Conservation (phyloP, 1,139 yeast species). For the Yamadazyma siamensis region DNA sequence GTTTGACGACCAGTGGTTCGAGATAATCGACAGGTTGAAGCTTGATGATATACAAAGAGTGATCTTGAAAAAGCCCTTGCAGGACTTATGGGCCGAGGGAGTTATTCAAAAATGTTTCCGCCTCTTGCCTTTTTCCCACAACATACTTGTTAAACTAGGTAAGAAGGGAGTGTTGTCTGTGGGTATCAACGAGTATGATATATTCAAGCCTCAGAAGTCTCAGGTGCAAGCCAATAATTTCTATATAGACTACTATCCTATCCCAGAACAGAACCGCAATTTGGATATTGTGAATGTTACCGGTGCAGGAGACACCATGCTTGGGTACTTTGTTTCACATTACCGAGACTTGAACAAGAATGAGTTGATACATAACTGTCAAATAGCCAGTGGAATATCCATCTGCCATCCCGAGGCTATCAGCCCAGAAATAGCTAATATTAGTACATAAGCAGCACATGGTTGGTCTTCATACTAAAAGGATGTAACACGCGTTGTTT, state of each 20-base stretch:
- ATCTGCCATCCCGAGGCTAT: conserved; percentile 31
- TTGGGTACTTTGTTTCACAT: conserved; percentile 44
- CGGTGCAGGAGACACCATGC: conserved; percentile 74
- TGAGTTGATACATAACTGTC: conserved; percentile 44
- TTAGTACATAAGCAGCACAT: not conserved
- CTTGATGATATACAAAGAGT: conserved; percentile 42
- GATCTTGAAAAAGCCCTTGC: conserved; percentile 20
- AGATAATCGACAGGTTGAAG: conserved; percentile 60
- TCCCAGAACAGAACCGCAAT: conserved; percentile 35
- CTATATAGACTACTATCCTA: conserved; percentile 57
- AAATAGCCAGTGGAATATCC: conserved; percentile 52
- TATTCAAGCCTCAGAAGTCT: conserved; percentile 3
- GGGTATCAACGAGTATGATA: conserved; percentile 11
- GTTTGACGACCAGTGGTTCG: conserved; percentile 73
- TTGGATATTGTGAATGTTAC: conserved; percentile 50
- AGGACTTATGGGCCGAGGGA: conserved; percentile 39
- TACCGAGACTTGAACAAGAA: conserved; percentile 15
- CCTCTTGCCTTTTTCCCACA: conserved; percentile 70
- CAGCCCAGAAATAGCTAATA: conserved; percentile 12
- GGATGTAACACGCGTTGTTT: not conserved
- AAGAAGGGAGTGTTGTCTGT: conserved; percentile 57
- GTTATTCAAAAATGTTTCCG: conserved; percentile 67
- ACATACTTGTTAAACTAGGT: conserved; percentile 66
- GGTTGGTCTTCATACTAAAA: too few relatives aligned
- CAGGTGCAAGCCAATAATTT: conserved; percentile 24